These are phyloP conservation scores for Sporothrix variecibatus DNA, from an alignment of 2,329 filamentous ascomycete genomes.

Conservation along the genomic window DNA sequence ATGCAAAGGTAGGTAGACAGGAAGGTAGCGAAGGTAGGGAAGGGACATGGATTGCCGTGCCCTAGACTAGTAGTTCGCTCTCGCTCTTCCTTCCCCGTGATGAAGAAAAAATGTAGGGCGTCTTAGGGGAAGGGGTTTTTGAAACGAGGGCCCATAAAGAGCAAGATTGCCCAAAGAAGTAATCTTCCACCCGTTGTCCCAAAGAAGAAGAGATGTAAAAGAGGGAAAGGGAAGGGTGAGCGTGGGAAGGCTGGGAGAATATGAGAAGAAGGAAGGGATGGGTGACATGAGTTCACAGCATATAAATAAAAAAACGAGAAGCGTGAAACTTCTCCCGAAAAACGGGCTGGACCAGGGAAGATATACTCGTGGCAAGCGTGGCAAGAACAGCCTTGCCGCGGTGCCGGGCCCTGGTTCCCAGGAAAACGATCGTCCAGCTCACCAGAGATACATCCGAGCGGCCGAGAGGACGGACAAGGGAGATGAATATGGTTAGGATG, in stretches of 20 bases:
- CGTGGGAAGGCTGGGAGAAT: background rate
- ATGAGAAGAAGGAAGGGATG: background rate
- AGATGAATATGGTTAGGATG: background rate
- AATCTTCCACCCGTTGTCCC: background rate
- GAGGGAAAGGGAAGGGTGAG: background rate
- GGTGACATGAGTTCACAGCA: background rate
- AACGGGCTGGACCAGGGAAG: background rate
- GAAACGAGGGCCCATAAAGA: background rate
- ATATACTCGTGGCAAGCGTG: background rate
- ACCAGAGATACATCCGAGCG: background rate
- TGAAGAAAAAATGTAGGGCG: background rate
- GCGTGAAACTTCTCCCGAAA: slow-evolving; percentile 1
- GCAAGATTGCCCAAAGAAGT: background rate
- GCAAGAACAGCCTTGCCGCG: too few relatives aligned
- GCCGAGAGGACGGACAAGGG: background rate
- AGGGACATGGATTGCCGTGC: background rate
- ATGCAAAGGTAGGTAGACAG: too few relatives aligned
- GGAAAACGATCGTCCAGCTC: background rate
- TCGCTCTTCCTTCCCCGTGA: background rate
- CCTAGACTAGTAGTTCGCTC: background rate
- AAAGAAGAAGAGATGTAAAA: background rate
- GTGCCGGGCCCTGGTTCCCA: too few relatives aligned
- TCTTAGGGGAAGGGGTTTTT: too few relatives aligned
- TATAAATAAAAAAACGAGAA: background rate
- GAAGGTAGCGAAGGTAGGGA: too few relatives aligned